phyloP scores from a whole-genome alignment of 192 early-diverging fungal species.

The Backusella tarrabulga region DNA sequence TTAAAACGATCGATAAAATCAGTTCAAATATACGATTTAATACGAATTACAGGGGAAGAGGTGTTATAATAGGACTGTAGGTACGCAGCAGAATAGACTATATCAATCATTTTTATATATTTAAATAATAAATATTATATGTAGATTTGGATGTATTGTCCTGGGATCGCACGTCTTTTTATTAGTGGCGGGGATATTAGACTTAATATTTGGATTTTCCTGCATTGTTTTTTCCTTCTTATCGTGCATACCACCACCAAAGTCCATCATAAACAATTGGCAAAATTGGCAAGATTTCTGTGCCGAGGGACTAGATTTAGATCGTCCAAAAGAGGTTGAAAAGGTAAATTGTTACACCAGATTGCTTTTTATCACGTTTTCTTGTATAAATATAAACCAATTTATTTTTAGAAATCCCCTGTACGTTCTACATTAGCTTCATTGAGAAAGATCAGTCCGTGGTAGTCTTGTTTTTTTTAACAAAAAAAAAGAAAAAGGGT shows the following conservation, averaged over 20 bases:
- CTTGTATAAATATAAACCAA: background rate
- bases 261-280: slow-evolving; percentile 26
- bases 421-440: slow-evolving; percentile 2
- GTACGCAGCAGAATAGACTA: background rate
- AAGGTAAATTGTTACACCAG: background rate
- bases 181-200: slow-evolving; percentile 46
- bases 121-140: background rate
- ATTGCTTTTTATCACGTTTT: background rate
- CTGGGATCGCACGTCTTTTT: slow-evolving; percentile 41
- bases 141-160: slow-evolving; percentile 56
- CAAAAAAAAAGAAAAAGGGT: background rate
- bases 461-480: background rate
- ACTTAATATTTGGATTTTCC: slow-evolving; percentile 46
- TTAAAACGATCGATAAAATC: slow-evolving; percentile 41
- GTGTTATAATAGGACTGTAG: slow-evolving; percentile 52
- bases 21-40: slow-evolving; percentile 46
- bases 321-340: slow-evolving; percentile 7
- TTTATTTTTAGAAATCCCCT: slow-evolving; percentile 2
- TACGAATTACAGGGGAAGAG: slow-evolving; percentile 53
- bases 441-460: background rate
- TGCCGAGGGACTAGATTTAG: slow-evolving; percentile 30
- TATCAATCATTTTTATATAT: background rate
- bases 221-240: slow-evolving; percentile 49
- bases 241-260: slow-evolving; percentile 7
- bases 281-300: slow-evolving; percentile 36